Base-by-base conservation (phyloP, 176 grass and related monocot species). In the Avena insularis region DNA sequence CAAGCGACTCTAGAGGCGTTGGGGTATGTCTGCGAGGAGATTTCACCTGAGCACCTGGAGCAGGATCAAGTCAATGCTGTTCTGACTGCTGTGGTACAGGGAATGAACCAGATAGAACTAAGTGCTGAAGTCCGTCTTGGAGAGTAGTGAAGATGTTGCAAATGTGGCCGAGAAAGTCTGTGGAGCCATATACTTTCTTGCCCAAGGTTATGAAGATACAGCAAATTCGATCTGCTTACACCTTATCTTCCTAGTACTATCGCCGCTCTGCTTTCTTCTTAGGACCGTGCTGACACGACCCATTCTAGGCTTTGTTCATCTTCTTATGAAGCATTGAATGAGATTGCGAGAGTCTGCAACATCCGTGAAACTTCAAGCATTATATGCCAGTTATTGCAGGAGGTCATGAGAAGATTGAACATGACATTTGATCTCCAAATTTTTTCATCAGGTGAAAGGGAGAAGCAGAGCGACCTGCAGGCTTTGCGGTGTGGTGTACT, bases 1-100 rank as follows among this genome's bases (percentile, higher is more conserved):
- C 92, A 97, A 88, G 87, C 92, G 79, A 97, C 92, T 31, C 74
- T 94, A 81, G 95, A 97, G 78, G 80, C 91, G 70, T 64, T 97
- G 78, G 95, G 92, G 33, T 94, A 97, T 94, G 89, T 97, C 38
- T 97, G 95, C 29, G 92, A 97, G 82, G 95, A 97, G 89, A 83
- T 94, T 64, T 87, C 95, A 78, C 87, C 95, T 46, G 82, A 90
- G 77, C 86, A 97, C 88, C 81, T 94, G 71, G 90, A 97, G 57
- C 91, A 94, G 89, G 92, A 94, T 81, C 92, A 93, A 84, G 91
- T 97, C 73, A 94, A 94, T 93, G 92, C 94, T 87, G 60, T 97
- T 85, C 84, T 97, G 14, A 97, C 88, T 82, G 94, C 95, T 61
- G 92, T 97, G 19, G 91, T 95, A 19, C 91, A 97, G 82, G 85